Base-by-base conservation (phyloP, 176 grass and related monocot genomes). In the Pontederia crassipes region DNA sequence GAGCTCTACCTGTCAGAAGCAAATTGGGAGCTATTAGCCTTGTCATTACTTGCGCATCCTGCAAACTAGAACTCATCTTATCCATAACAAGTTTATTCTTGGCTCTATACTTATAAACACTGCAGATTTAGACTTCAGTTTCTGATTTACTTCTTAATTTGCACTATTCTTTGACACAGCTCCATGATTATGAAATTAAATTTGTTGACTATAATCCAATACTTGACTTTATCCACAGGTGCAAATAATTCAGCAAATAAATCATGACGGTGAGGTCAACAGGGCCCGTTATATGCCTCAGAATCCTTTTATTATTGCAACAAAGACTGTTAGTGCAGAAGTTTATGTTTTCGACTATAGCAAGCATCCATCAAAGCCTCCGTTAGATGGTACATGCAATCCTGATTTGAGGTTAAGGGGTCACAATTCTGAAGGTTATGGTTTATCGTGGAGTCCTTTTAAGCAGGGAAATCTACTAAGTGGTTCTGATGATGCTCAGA, bases 231-330 rank as follows among this genome's bases (percentile, higher is more conserved):
- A 55, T 71, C 67, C 72, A 48, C 74, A 98, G 93, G 93, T 98
- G 64, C 93, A 89, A 98, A 86, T 98, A 72, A 83, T 98, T 88
- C 88, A 98, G 55, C 91, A 96, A 78, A 96, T 96, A 80, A 96
- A 90, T 72, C 91, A 96, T 85, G 91, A 96, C 64, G 91, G 91
- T 66, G 91, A 96, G 70, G 87, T 96, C 50, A 90, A 96, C 18
- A 72, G 91, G 72, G 91, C 91, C 71, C 86, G 91, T 4, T 96
- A 96, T 81, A 96, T 96, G 91, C 91, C 91, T 28, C 91, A 96
- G 75, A 96, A 96, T 86, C 54, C 87, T 65, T 96, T 85, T 79
- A 82, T 96, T 73, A 96, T 96, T 78, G 91, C 91, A 57, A 96
- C 91, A 18, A 96, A 96, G 82, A 93, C 93, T 63, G 81, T 98